These are phyloP conservation scores for Backusella parvicylindrica DNA, from an alignment of 192 early-diverging fungal genomes.

Conservation along the genomic window DNA sequence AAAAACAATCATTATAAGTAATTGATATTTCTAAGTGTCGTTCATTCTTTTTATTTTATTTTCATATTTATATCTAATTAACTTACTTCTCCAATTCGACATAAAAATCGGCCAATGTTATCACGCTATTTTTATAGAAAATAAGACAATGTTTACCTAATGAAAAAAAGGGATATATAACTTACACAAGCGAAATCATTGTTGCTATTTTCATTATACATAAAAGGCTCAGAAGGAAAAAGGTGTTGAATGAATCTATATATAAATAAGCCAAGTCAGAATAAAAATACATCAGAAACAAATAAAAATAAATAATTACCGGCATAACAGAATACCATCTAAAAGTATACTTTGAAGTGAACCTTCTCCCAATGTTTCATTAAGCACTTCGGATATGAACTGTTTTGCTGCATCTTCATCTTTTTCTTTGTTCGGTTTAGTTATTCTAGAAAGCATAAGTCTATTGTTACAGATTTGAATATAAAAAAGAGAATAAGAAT, in stretches of 20 bases:
- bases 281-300: not conserved
- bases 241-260: conserved; percentile 6
- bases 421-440: not conserved
- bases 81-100: conserved; percentile 53
- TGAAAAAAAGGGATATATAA: conserved; percentile 2
- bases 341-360: conserved; percentile 58
- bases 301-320: conserved; percentile 37
- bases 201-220: conserved; percentile 1
- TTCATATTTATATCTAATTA: not conserved
- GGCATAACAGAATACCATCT: conserved; percentile 77
- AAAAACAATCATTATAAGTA: not conserved
- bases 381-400: not conserved
- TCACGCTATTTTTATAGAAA: conserved; percentile 59
- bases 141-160: not conserved
- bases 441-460: not conserved
- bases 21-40: not conserved
- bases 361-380: conserved; percentile 24
- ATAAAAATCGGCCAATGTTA: conserved; percentile 74
- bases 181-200: conserved; percentile 10
- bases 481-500: not conserved
- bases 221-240: not conserved
- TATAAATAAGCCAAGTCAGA: not conserved
- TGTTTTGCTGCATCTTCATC: conserved; percentile 4
- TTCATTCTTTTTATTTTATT: not conserved
- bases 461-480: not conserved